phyloP scores from a whole-genome alignment of 2,329 filamentous ascomycete genomes.

The Aspergillus fijiensis region DNA sequence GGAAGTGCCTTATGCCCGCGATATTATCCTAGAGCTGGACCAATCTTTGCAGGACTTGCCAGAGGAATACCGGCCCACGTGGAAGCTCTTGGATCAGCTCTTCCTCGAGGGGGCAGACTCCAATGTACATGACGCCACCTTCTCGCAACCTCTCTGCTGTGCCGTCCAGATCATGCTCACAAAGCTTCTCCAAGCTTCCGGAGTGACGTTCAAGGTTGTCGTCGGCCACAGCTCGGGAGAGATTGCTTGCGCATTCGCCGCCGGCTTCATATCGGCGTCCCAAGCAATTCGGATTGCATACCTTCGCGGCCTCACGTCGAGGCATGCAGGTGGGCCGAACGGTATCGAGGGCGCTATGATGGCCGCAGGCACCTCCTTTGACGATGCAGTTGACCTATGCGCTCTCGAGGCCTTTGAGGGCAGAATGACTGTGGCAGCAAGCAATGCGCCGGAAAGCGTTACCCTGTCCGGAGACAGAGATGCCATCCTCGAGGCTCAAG shows the following conservation, averaged over 20 bases:
- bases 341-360: conserved; percentile 25
- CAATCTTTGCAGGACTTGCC: not conserved
- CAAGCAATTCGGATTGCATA: conserved; percentile 28
- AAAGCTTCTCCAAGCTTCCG: conserved; percentile 21
- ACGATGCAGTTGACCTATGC: not conserved
- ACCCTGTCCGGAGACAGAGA: conserved; percentile 9
- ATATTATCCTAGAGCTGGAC: not conserved
- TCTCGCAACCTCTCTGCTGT: conserved; percentile 19
- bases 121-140: conserved; percentile 8
- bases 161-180: conserved; percentile 24
- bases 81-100: conserved; percentile 8
- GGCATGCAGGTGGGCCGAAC: conserved; percentile 1
- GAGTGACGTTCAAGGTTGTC: conserved; percentile 34
- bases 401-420: not conserved
- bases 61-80: not conserved
- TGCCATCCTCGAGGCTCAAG: conserved; percentile 7
- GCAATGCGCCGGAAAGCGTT: conserved; percentile 9
- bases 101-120: not conserved
- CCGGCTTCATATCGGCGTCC: conserved; percentile 21
- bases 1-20: not conserved
- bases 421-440: conserved; percentile 1
- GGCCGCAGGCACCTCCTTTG: conserved; percentile 24
- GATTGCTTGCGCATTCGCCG: conserved; percentile 29
- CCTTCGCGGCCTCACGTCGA: not conserved
- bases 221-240: conserved; percentile 46